phyloP scores from a whole-genome alignment of 2,329 filamentous ascomycete species.

The Beauveria sp. region DNA sequence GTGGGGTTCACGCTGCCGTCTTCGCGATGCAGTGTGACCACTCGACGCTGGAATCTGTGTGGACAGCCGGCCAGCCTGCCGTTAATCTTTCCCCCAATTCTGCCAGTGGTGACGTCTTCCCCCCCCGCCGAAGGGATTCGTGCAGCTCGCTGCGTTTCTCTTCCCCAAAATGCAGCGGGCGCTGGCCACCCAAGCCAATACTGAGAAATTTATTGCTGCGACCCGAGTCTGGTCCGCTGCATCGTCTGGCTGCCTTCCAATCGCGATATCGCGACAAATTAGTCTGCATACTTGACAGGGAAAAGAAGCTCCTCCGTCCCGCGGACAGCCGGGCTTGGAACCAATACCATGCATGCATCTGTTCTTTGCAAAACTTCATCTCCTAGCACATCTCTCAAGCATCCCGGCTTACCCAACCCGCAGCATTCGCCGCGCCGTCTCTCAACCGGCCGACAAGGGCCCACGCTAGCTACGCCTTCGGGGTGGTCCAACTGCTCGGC shows the following conservation, averaged over 20 bases:
- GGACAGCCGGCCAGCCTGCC: neutral
- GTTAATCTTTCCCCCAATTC: neutral
- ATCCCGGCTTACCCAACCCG: neutral
- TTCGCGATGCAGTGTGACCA: neutral
- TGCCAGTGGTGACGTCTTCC: neutral
- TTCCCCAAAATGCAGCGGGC: neutral
- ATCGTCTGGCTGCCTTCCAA: neutral
- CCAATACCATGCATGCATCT: neutral
- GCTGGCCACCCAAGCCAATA: neutral
- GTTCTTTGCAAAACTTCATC: neutral
- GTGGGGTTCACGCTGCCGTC: neutral
- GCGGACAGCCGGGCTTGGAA: neutral
- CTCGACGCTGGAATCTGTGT: neutral
- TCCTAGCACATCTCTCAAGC: neutral
- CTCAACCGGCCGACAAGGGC: neutral
- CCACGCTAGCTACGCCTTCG: slow-evolving; percentile 6
- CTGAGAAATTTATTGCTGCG: neutral
- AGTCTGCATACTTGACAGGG: neutral
- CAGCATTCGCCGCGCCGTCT: slow-evolving; percentile 1
- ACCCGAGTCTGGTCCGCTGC: neutral
- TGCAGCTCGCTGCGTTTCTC: neutral
- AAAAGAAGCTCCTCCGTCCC: neutral
- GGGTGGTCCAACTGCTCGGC: slow-evolving; percentile 8
- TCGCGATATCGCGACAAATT: neutral
- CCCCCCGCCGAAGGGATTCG: neutral